Base-by-base conservation (phyloP, 2,329 filamentous ascomycete species). In the Lachnellula arida region DNA sequence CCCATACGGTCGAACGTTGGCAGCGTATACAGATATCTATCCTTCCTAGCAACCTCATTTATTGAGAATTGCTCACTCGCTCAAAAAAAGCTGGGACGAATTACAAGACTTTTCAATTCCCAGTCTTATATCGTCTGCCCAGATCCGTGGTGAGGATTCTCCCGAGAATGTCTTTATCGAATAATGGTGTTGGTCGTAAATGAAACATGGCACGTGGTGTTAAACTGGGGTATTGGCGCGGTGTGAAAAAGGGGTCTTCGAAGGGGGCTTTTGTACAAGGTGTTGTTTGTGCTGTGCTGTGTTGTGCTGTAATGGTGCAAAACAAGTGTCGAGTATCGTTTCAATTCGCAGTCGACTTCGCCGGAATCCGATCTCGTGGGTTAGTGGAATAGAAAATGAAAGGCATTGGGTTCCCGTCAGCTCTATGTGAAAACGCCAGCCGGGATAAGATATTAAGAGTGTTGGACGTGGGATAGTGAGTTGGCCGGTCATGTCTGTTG, bases 401-500 rank as follows among this genome's bases (percentile, higher is more conserved):
- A 58, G 53, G 54, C 40, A 34, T 56, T 51, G 52, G 59, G 51
- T 63, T 52, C 54, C 49, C 49, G 46, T 54, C 55, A 56, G 59
- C 56, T 65, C 63, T 67, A 65, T 64, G 50, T 53, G 51, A 56
- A 51, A 55, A 63, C 61, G 63, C 62, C 63, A 57, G 60, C 55
- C 60, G 47, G 39, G 37, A 48, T 51, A 54, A 50, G 53, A 63
- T 56, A 65, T 63, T 64, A 61, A 63, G 64, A 59, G 58, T 59
- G 54, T 62, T 53, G 60, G 62, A 55, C 58, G 51, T 55, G 51
- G 17, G 47, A 51, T 40, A 9, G 37, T 40, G 23, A 25, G 57
- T 47, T 49, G 47, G 37, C 34, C 15, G 47, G 60, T 71, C 67
- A 70, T 49, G 68, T 69, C 61, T 70, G 67, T 61, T 68, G 64